Conservation (phyloP, 495 filamentous ascomycete genomes). For the Aspergillus saccharolyticus region DNA sequence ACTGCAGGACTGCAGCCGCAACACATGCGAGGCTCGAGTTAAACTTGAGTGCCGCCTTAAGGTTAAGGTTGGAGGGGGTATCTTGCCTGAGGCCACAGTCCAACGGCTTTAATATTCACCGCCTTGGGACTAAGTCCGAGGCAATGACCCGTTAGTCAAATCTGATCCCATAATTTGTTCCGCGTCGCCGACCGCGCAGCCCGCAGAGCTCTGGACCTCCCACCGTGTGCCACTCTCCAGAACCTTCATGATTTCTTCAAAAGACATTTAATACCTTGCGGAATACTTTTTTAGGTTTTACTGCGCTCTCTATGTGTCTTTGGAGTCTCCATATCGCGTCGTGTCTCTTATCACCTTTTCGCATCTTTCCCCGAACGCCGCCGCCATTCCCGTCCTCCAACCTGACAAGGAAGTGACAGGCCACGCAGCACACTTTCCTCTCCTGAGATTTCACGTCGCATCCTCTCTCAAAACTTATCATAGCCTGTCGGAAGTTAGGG, state of each 20-base stretch:
- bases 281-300: not conserved
- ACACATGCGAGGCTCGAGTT: not conserved
- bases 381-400: conserved; percentile 3
- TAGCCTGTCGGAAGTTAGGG: not conserved
- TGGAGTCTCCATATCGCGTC: not conserved
- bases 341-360: conserved; percentile 11
- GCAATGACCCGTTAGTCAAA: not conserved
- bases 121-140: conserved; percentile 13
- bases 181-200: conserved; percentile 22
- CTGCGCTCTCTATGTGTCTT: not conserved
- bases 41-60: not conserved
- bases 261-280: not conserved
- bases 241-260: not conserved
- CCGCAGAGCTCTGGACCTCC: conserved; percentile 6
- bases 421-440: not conserved
- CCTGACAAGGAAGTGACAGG: not conserved
- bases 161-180: conserved; percentile 18
- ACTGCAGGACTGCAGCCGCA: not conserved
- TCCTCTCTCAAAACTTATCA: not conserved
- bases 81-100: not conserved
- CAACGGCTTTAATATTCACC: conserved; percentile 12
- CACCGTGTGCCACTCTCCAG: not conserved
- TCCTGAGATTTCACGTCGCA: not conserved
- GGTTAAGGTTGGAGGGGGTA: not conserved
- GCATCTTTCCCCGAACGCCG: conserved; percentile 10